Conservation (phyloP, 2,329 filamentous ascomycete species). For the Colletotrichum costaricense region DNA sequence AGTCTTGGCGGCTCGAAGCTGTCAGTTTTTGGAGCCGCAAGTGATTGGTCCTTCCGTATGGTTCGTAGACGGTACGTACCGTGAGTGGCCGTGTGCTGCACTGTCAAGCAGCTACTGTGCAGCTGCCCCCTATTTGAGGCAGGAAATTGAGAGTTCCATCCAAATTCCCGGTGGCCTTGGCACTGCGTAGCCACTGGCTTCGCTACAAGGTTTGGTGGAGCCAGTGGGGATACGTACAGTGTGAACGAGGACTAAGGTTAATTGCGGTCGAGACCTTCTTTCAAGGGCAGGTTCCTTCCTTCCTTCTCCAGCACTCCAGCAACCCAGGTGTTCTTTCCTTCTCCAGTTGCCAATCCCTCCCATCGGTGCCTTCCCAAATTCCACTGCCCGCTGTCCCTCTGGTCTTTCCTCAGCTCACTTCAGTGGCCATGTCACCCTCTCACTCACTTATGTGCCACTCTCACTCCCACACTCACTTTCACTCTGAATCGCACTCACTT, state of each 20-base stretch:
- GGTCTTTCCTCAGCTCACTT: neutral
- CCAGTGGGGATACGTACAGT: neutral
- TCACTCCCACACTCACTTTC: neutral
- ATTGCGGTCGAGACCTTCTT: neutral
- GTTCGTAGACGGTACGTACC: neutral
- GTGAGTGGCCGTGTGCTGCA: neutral
- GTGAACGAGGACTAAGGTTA: neutral
- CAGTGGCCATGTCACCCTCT: neutral
- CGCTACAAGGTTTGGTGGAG: neutral
- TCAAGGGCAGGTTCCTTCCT: too few species aligned
- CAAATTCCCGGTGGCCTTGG: constrained; percentile 32
- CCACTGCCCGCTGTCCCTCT: neutral
- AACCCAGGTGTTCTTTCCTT: neutral
- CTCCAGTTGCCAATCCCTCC: neutral
- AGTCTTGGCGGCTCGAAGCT: constrained; percentile 25
- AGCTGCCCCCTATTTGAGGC: neutral
- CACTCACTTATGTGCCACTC: neutral
- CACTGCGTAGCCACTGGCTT: constrained; percentile 10
- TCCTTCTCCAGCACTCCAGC: too few species aligned
- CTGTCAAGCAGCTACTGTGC: neutral
- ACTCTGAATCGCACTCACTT: neutral
- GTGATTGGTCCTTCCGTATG: neutral
- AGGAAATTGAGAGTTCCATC: constrained; percentile 31
- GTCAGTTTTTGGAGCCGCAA: neutral
- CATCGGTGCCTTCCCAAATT: neutral